These are phyloP conservation scores for Blastocystis sp. DNA, from an alignment of 352 stramenopile genomes.

Conservation along the genomic window DNA sequence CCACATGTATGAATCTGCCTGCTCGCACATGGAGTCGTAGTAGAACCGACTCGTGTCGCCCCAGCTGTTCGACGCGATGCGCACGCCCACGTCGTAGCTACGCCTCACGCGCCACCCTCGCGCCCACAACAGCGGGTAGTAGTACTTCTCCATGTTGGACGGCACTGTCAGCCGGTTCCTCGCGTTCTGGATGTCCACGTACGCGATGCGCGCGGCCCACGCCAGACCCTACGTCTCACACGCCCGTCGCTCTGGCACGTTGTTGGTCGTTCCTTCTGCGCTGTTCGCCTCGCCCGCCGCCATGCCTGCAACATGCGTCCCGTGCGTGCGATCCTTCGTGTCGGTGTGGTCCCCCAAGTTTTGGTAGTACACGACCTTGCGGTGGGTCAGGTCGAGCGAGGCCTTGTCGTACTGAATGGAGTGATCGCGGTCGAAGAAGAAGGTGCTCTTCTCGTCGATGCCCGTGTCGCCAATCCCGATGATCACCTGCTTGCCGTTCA, in stretches of 20 bases:
- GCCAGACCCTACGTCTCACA: conserved; percentile 27
- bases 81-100: conserved; percentile 28
- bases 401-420: not conserved
- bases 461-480: conserved; percentile 36
- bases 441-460: conserved; percentile 45
- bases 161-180: not conserved
- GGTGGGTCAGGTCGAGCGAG: not conserved
- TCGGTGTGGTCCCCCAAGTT: not conserved
- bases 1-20: conserved; percentile 40
- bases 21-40: not conserved
- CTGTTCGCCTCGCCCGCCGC: conserved; percentile 12
- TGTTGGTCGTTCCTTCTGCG: not conserved
- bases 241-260: not conserved
- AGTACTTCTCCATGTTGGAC: not conserved
- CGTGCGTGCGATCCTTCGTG: not conserved
- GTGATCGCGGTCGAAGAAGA: conserved; percentile 26
- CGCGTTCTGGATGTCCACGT: conserved; percentile 39
- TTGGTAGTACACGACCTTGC: conserved; percentile 27
- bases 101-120: not conserved
- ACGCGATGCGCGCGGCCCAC: not conserved
- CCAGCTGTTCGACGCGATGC: conserved; percentile 30
- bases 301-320: conserved; percentile 27
- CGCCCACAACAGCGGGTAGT: conserved; percentile 14
- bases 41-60: not conserved
- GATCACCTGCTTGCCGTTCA: conserved; percentile 13